These are phyloP conservation scores for Glycine soja DNA, from an alignment of 306 rosid genomes.

Conservation along the genomic window DNA sequence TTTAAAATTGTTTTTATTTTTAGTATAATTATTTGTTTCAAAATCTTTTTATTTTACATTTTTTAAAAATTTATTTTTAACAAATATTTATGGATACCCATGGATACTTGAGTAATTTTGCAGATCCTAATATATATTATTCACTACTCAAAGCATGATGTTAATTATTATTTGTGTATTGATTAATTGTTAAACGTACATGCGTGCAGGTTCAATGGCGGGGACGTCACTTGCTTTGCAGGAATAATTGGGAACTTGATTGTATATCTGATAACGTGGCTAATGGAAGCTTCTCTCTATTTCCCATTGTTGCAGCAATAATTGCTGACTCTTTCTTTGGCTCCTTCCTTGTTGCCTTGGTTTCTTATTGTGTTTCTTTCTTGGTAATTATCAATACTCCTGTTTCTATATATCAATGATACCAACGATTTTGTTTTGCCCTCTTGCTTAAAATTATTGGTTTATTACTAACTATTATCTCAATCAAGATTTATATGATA, in stretches of 20 bases:
- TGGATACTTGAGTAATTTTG: too few relatives aligned
- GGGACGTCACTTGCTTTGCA: slow-evolving; percentile 47
- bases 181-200: background rate
- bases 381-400: slow-evolving; percentile 40
- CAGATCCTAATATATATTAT: too few relatives aligned
- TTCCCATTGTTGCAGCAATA: slow-evolving; percentile 60
- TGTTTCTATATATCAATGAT: too few relatives aligned
- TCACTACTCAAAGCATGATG: too few relatives aligned
- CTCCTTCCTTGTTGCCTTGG: slow-evolving; percentile 54
- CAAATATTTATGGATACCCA: too few relatives aligned
- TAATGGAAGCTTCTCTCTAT: slow-evolving; percentile 44
- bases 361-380: slow-evolving; percentile 43
- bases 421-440: too few relatives aligned
- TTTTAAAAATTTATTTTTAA: too few relatives aligned
- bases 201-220: slow-evolving; percentile 45
- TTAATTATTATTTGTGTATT: background rate
- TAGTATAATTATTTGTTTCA: too few relatives aligned
- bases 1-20: too few relatives aligned
- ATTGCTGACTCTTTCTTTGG: slow-evolving; percentile 65
- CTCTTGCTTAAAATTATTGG: background rate
- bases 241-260: slow-evolving; percentile 55
- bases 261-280: slow-evolving; percentile 59
- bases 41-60: too few relatives aligned
- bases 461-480: too few relatives aligned
- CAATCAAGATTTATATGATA: too few relatives aligned